Base-by-base conservation (phyloP, 805 yeast species). In the Saturnispora besseyi region DNA sequence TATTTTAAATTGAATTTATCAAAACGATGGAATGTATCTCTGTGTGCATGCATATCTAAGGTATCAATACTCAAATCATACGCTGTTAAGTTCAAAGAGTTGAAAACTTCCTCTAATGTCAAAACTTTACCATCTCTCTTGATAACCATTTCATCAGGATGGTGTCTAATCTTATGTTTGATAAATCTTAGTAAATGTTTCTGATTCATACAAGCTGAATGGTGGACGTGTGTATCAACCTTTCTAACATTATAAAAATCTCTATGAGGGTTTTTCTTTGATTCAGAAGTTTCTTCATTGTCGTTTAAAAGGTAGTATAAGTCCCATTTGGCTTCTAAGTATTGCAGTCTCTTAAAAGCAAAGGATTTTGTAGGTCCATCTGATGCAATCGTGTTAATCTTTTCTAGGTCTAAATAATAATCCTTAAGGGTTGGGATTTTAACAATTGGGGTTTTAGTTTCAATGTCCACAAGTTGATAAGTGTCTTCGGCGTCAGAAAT, bases 191-290 rank as follows among this genome's bases (percentile, higher is more conserved):
- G 73, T 59, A 93, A 71, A 70, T 93, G 99, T 68, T 93, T 93
- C 69, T 93, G 99, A 62, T 95, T 95, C 98, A 95, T 95, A 67
- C 97, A 90, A 10, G 99, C 99, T 9, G 96, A 87, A 65, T 95
- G 99, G 65, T 93, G 99, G 59, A 93, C 96, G 74, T 93, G 99
- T 18, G 98, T 93, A 63, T 91, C 99, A 36, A 93, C 97, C 65
- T 91, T 91, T 70, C 98, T 80, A 41, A 89, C 96, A 61, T 91
- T 91, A 70, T 91, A 91, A 63, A 91, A 93, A 67, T 91, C 99
- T 66, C 99, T 81, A 65, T 93, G 99, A 4, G 98, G 98, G 57
- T 90, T 90, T 53, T 81, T 79, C 67, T 93, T 93, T 9, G 95
- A 83, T 55, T 87, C 93, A 15, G 90, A 81, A 18, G 84, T 84